A percentile compares a stretch with the other conserved stretches of the same genome.
These are phyloP conservation scores for Curvularia lunata DNA, from an alignment of 2,329 filamentous ascomycete species.

Conservation along the genomic window DNA sequence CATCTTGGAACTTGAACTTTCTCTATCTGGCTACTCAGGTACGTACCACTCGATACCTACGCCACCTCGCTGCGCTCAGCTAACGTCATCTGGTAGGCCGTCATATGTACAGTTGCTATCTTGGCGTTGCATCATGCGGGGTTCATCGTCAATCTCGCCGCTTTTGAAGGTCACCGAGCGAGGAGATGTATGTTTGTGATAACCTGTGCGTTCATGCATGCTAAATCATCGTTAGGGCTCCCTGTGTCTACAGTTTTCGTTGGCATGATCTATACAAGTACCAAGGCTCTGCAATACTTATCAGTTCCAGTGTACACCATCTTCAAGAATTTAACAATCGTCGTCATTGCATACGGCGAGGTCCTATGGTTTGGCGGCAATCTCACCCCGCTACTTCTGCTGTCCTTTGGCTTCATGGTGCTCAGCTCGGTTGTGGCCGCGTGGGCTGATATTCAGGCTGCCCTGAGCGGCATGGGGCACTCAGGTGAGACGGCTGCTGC, in stretches of 20 bases:
- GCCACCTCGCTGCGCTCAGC: neutral
- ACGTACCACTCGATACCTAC: conserved; percentile 42
- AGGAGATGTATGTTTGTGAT: conserved; percentile 76
- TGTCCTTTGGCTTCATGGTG: conserved; percentile 97
- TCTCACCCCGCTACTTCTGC: conserved; percentile 82
- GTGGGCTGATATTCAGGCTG: conserved; percentile 94
- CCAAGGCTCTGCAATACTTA: conserved; percentile 93
- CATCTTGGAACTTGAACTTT: conserved; percentile 93
- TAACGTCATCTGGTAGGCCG: conserved; percentile 62
- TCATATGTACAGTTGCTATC: conserved; percentile 88
- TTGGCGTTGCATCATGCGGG: conserved; percentile 78
- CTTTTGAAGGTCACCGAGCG: conserved; percentile 85
- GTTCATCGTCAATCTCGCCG: conserved; percentile 76
- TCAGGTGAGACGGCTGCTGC: conserved; percentile 66
- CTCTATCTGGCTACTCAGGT: conserved; percentile 93
- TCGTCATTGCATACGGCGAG: conserved; percentile 96
- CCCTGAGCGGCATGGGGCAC: conserved; percentile 67
- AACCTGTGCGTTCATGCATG: neutral
- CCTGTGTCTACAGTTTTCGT: conserved; percentile 94
- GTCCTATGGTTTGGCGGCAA: conserved; percentile 97
- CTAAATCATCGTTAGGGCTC: conserved; percentile 72
- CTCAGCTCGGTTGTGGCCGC: conserved; percentile 91
- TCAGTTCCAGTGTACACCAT: conserved; percentile 99
- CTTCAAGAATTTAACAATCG: conserved; percentile 99
- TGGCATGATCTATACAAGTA: conserved; percentile 98